These are phyloP conservation scores for Saussurea involucrata DNA, from an alignment of 129 eudicot genomes.

Conservation along the genomic window DNA sequence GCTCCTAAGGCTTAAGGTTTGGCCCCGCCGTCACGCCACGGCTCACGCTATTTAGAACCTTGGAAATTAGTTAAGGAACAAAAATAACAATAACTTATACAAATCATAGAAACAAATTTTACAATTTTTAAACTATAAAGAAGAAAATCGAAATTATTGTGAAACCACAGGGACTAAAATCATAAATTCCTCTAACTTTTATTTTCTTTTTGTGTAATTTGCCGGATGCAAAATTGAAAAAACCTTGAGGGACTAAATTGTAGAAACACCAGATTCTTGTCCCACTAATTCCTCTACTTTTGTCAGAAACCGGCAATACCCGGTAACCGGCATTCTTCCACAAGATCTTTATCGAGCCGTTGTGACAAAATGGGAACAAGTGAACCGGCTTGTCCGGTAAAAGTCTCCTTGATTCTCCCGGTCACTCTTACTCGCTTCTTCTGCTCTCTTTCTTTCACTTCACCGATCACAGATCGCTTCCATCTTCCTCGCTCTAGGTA, in stretches of 20 bases:
- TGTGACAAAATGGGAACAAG: not conserved
- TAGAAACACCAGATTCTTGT: conserved; percentile 15
- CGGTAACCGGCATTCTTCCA: conserved; percentile 8
- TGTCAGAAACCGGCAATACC: conserved; percentile 31
- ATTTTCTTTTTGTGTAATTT: not conserved
- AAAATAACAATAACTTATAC: too few species aligned
- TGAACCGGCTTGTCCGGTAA: conserved; percentile 37
- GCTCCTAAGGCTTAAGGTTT: too few species aligned
- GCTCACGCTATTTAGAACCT: too few species aligned
- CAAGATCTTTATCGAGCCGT: conserved; percentile 2
- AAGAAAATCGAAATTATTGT: too few species aligned
- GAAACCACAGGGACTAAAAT: too few species aligned
- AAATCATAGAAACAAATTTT: too few species aligned
- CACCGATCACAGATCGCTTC: conserved; percentile 32
- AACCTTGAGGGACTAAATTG: conserved; percentile 1
- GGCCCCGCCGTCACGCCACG: too few species aligned
- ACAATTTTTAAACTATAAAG: too few species aligned
- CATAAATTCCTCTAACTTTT: too few species aligned
- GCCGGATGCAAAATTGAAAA: not conserved
- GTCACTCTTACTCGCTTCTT: conserved; percentile 1
- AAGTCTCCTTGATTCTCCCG: conserved; percentile 16
- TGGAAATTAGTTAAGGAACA: too few species aligned
- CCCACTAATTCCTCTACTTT: conserved; percentile 17
- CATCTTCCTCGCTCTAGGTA: conserved; percentile 15
- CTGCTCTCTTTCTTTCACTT: conserved; percentile 13